These are phyloP conservation scores for Prunella vulgaris DNA, from an alignment of 257 asterid species.

Conservation along the genomic window DNA sequence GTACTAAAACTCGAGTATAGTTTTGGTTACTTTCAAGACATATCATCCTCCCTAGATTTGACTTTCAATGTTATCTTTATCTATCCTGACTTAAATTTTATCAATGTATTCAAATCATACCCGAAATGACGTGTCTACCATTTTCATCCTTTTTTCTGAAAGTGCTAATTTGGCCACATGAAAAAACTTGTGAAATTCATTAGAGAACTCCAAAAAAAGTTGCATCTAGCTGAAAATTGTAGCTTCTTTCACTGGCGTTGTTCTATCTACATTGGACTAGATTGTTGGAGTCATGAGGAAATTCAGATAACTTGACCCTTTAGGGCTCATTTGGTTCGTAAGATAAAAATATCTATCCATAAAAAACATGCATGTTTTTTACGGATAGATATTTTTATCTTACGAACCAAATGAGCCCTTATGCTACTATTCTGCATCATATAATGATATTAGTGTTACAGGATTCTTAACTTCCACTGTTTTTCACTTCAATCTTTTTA, in stretches of 20 bases:
- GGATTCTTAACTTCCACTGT: not conserved
- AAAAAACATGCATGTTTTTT: too few relatives aligned
- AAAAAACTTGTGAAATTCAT: not conserved
- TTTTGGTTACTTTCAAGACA: not conserved
- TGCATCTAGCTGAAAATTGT: too few relatives aligned
- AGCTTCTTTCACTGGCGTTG: too few relatives aligned
- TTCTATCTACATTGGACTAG: too few relatives aligned
- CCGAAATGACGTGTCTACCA: constrained; percentile 1
- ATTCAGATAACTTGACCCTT: not conserved
- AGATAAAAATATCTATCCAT: too few relatives aligned
- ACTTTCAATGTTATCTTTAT: not conserved
- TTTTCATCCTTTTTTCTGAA: constrained; percentile 5
- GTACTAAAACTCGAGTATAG: not conserved
- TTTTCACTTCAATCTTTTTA: not conserved
- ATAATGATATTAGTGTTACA: not conserved
- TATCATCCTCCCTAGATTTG: constrained; percentile 15
- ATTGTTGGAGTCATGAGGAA: not conserved
- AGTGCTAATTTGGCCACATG: constrained; percentile 3
- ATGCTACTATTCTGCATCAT: not conserved
- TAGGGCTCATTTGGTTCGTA: too few relatives aligned
- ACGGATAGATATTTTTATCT: too few relatives aligned
- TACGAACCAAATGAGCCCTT: too few relatives aligned
- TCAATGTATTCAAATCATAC: not conserved
- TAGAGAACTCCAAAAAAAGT: too few relatives aligned
- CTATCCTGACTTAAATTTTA: not conserved